Percentiles rank a stretch among this genome's conserved stretches.
Evolutionary conservation across 148 eudicot genomes (phyloP).

Genomic region (Mesembryanthemum crystallinum): DNA sequence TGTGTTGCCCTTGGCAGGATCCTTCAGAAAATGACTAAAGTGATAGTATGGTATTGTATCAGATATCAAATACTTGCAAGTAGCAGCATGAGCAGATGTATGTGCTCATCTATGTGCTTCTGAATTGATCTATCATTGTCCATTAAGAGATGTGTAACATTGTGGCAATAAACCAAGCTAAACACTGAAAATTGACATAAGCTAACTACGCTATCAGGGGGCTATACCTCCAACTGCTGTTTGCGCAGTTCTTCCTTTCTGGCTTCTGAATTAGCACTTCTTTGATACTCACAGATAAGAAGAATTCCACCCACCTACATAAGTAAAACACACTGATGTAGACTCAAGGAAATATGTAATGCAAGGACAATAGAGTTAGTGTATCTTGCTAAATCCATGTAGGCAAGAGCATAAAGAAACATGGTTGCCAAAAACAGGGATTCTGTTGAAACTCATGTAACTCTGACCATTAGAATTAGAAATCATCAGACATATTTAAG

Average conservation of each 20-base stretch:
- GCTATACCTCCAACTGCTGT: slow-evolving; percentile 65
- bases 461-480: neutral
- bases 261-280: slow-evolving; percentile 84
- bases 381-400: neutral
- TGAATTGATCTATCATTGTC: neutral
- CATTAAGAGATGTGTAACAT: neutral
- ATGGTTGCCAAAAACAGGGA: neutral
- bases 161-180: neutral
- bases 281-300: slow-evolving; percentile 78
- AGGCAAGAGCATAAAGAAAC: neutral
- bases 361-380: neutral
- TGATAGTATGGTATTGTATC: no score
- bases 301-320: slow-evolving; percentile 80
- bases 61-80: neutral
- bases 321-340: neutral
- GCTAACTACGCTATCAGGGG: neutral
- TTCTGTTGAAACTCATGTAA: neutral
- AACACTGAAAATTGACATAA: neutral
- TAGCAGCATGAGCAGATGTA: neutral
- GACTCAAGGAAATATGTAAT: neutral
- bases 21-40: neutral
- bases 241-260: slow-evolving; percentile 78
- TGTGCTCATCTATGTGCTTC: neutral
- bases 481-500: no score
- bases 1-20: no score